phyloP scores from a whole-genome alignment of 140 eudicot species.

The Flaveria floridana region DNA sequence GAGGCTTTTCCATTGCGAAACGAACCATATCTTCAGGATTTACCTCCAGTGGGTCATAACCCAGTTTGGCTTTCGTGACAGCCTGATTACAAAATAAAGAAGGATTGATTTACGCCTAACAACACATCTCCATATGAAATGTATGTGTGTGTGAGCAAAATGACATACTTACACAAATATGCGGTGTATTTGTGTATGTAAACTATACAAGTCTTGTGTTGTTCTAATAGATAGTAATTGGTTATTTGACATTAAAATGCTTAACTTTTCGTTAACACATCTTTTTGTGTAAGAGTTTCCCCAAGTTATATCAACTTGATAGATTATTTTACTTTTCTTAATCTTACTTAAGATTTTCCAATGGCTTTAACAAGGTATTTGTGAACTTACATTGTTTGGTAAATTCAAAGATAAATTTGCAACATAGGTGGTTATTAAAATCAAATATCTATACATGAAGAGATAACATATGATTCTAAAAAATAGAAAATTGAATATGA shows the following conservation, averaged over 20 bases:
- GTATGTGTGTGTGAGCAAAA: not conserved
- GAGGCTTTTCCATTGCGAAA: constrained; percentile 87
- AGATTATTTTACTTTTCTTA: not conserved
- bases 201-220: not conserved
- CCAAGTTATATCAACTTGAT: not conserved
- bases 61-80: constrained; percentile 95
- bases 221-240: not conserved
- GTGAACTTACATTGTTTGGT: not conserved
- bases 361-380: not conserved
- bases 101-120: not conserved
- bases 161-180: constrained; percentile 7
- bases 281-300: not conserved
- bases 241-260: not conserved
- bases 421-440: constrained; percentile 3
- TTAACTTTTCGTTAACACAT: not conserved
- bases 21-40: constrained; percentile 99
- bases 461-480: constrained; percentile 10
- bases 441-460: constrained; percentile 1
- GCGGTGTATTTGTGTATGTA: constrained; percentile 2
- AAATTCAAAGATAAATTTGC: not conserved
- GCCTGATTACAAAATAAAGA: constrained; percentile 50
- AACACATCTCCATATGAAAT: constrained; percentile 8
- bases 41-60: constrained; percentile 96
- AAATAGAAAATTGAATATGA: constrained; percentile 17
- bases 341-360: constrained; percentile 1